Evolutionary conservation across 2,329 filamentous ascomycete genomes (phyloP), one percentile per base, ranked within the genome.

Genomic region (Ascosphaera aggregata): DNA sequence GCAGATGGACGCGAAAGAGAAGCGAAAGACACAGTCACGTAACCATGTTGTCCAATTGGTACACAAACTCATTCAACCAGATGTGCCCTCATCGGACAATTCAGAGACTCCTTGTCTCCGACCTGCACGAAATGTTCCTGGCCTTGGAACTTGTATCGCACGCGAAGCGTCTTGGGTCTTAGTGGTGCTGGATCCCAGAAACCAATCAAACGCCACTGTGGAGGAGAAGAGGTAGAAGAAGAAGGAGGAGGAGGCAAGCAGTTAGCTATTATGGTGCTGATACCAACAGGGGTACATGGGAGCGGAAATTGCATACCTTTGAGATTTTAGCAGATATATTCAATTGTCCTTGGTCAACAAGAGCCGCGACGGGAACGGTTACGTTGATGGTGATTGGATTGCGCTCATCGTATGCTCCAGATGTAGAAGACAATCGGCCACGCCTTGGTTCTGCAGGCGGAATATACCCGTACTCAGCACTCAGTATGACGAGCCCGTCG

Each of bases 171-270:
- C 44, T 62, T 62, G 15, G 54, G 52, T 30, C 53, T 43, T 16
- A 61, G 48, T 18, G 59, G 59, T 4, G 57, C 56, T 16, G 59
- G 59, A 37, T 62, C 59, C 40, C 59, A 50, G 47, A 62, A 62
- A 1, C 59, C 59, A 15, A 59, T 43, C 16, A 61, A 54, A 44
- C 60, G 51, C 41, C 54, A 57, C 59, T 60, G 42, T 35, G 13
- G 32, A 18, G n/a, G n/a, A 11, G 2, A 9, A 27, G 19, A 9
- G 15, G 39, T 56, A n/a, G n/a, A n/a, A n/a, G 39, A 54, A 48
- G 34, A 39, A 37, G 30, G 43, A 8, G 34, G n/a, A 40, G 4
- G 16, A 18, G 5, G 18, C 13, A 35, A 24, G 15, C 4, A 9
- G 22, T 27, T 27, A 27, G 22, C 13, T 13, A 27, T 5, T 40